A percentile compares a stretch with the other conserved stretches of the same genome.
These are phyloP conservation scores for Cercophora newfieldiana DNA, from an alignment of 495 filamentous ascomycete genomes.

Conservation along the genomic window DNA sequence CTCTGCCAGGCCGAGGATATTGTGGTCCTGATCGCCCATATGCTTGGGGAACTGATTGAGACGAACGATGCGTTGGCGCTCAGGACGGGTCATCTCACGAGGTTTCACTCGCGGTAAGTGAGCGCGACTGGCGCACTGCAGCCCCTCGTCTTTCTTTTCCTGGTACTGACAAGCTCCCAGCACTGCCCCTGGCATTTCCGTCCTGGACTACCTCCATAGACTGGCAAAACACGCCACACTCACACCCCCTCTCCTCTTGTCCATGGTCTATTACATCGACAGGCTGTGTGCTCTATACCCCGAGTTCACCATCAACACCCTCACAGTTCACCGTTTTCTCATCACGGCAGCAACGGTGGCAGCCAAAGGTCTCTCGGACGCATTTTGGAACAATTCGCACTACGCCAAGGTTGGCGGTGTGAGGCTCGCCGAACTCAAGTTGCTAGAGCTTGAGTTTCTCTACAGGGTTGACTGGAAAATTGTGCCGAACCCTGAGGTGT, in stretches of 20 bases:
- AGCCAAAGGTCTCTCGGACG: conserved; percentile 92
- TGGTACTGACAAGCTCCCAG: conserved; percentile 41
- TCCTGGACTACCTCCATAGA: conserved; percentile 87
- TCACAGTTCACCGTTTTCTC: conserved; percentile 95
- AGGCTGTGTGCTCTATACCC: conserved; percentile 88
- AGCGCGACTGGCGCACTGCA: background rate
- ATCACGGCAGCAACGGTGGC: conserved; percentile 95
- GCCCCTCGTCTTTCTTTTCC: conserved; percentile 1
- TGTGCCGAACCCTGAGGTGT: conserved; percentile 87
- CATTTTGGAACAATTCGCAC: conserved; percentile 95
- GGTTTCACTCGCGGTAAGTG: conserved; percentile 89
- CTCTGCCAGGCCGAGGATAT: conserved; percentile 76
- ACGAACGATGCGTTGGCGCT: conserved; percentile 89
- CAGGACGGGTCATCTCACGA: conserved; percentile 77
- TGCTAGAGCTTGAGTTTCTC: conserved; percentile 93
- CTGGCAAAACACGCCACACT: conserved; percentile 92
- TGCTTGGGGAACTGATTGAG: conserved; percentile 91
- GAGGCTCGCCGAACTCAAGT: conserved; percentile 78
- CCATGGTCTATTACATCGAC: conserved; percentile 99
- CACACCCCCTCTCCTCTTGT: conserved; percentile 91
- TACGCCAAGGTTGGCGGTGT: conserved; percentile 94
- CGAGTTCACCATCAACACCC: conserved; percentile 88
- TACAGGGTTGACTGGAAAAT: conserved; percentile 93
- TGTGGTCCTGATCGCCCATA: conserved; percentile 86
- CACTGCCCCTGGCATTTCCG: conserved; percentile 90